phyloP scores from a whole-genome alignment of 768 basidiomycete species.

The Heimioporus sp. region DNA sequence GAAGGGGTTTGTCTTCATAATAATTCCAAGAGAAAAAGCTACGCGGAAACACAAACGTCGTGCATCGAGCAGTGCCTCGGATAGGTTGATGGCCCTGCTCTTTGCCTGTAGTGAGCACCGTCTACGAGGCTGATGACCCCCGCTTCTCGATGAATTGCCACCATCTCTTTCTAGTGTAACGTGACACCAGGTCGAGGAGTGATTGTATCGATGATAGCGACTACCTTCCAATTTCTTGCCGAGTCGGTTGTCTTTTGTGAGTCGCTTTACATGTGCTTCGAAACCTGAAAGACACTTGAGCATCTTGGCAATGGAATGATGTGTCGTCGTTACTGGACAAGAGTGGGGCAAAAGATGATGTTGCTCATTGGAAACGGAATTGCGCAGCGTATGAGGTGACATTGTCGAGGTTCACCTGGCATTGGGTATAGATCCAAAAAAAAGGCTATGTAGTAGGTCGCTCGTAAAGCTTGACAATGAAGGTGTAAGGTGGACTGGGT shows the following conservation, averaged over 20 bases:
- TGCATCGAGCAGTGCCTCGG: constrained; percentile 40
- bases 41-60: constrained; percentile 78
- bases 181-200: constrained; percentile 56
- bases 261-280: constrained; percentile 33
- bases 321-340: constrained; percentile 51
- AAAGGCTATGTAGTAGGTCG: too few relatives aligned
- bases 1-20: neutral
- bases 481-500: too few relatives aligned
- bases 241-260: constrained; percentile 22
- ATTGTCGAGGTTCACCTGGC: too few relatives aligned
- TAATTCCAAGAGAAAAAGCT: constrained; percentile 15
- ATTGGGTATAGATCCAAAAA: too few relatives aligned
- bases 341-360: constrained; percentile 28
- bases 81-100: constrained; percentile 58
- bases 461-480: too few relatives aligned
- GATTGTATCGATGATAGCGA: constrained; percentile 72
- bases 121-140: constrained; percentile 71
- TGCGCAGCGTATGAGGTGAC: too few relatives aligned
- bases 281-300: constrained; percentile 59
- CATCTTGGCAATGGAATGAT: constrained; percentile 50
- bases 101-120: constrained; percentile 79
- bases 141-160: constrained; percentile 59
- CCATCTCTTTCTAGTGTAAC: constrained; percentile 72
- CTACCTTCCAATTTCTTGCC: constrained; percentile 42
- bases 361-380: constrained; percentile 54